These are phyloP conservation scores for Kwoniella sp. DNA, from an alignment of 768 basidiomycete genomes.

Conservation along the genomic window DNA sequence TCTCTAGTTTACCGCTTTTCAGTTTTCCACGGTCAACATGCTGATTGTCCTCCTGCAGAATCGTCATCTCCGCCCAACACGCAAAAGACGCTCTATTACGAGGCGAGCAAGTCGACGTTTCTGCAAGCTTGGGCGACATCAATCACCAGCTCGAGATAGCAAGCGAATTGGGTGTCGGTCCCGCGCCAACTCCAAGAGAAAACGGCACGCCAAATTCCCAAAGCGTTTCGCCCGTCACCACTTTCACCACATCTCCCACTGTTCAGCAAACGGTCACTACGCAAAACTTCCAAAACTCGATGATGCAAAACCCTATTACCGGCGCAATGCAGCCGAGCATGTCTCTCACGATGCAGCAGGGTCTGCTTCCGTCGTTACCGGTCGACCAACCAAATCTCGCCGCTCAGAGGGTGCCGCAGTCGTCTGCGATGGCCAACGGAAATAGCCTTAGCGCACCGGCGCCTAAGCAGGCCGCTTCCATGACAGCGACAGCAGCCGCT, in stretches of 20 bases:
- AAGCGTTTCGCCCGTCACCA: slow-evolving; percentile 32
- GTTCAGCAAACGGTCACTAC: not conserved
- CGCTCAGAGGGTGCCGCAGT: not conserved
- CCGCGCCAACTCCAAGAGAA: slow-evolving; percentile 36
- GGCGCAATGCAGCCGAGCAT: slow-evolving; percentile 8
- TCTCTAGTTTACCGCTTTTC: not conserved
- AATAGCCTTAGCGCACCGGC: slow-evolving; percentile 5
- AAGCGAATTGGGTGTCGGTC: slow-evolving; percentile 44
- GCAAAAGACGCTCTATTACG: slow-evolving; percentile 49
- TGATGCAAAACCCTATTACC: not conserved
- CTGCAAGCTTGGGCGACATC: slow-evolving; percentile 50
- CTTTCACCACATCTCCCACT: slow-evolving; percentile 16
- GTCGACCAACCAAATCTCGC: slow-evolving; percentile 32
- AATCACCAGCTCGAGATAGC: slow-evolving; percentile 49
- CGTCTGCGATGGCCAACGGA: slow-evolving; percentile 15
- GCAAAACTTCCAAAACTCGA: slow-evolving; percentile 3
- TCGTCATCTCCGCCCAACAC: slow-evolving; percentile 45
- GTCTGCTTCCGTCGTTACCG: slow-evolving; percentile 32
- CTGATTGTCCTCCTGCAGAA: slow-evolving; percentile 29
- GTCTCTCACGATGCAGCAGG: slow-evolving; percentile 14
- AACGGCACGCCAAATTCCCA: slow-evolving; percentile 27
- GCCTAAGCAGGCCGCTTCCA: not conserved
- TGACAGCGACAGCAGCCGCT: not conserved
- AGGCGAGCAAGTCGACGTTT: slow-evolving; percentile 46
- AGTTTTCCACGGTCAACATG: not conserved